Conservation (phyloP, 306 rosid genomes). For the Dalbergia cochinchinensis region DNA sequence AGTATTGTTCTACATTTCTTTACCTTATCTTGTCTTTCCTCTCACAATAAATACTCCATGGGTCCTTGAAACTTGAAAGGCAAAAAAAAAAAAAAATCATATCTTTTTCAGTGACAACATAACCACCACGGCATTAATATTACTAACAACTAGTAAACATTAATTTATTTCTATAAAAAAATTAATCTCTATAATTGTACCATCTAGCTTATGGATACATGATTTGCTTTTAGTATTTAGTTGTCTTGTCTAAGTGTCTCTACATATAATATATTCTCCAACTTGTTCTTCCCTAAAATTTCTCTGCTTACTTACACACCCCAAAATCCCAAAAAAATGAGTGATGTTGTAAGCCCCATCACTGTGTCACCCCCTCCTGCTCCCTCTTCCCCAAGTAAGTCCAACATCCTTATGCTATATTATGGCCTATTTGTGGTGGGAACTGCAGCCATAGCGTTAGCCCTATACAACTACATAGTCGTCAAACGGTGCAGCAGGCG, state of each 20-base stretch:
- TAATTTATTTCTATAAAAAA: conserved; percentile 36
- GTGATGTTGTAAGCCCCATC: conserved; percentile 37
- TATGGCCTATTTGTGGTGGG: conserved; percentile 72
- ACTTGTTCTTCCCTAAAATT: conserved; percentile 25
- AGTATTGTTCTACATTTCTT: conserved; percentile 19
- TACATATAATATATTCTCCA: conserved; percentile 16
- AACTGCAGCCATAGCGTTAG: conserved; percentile 59
- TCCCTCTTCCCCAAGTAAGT: conserved; percentile 38
- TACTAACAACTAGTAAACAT: conserved; percentile 34
- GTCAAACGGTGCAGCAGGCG: conserved; percentile 54
- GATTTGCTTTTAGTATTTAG: conserved; percentile 26
- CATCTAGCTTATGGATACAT: neutral
- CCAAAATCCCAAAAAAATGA: conserved; percentile 43
- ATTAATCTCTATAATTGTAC: conserved; percentile 3
- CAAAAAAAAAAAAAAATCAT: neutral
- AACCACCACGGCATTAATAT: conserved; percentile 60
- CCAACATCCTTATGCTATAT: conserved; percentile 63
- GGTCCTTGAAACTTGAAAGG: no score
- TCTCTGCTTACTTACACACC: neutral
- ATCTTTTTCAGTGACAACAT: conserved; percentile 40
- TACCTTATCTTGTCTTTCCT: conserved; percentile 44
- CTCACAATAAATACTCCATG: conserved; percentile 15
- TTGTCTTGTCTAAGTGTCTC: neutral
- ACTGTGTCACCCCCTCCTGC: conserved; percentile 48
- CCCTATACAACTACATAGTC: conserved; percentile 65